Evolutionary conservation across 345 rosid genomes (phyloP), one percentile per base, ranked within the genome.

Genomic region (Jatropha curcas): DNA sequence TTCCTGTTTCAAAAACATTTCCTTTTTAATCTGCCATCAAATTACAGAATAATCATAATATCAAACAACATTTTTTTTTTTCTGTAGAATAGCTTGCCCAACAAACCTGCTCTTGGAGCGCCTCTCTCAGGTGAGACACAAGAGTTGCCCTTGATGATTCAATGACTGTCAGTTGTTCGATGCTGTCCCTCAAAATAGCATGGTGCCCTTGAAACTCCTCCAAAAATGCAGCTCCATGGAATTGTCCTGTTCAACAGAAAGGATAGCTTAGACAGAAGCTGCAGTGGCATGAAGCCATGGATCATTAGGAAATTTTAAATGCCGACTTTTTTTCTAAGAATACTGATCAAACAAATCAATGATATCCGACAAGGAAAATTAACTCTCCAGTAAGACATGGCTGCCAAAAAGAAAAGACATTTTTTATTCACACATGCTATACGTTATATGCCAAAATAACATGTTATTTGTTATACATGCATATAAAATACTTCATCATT

Each of bases 31-130:
- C 41, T 25, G 33, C 66, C 22, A 12, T 5, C 72, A 65, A 1
- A 48, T 22, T 14, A 4, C n/a, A n/a, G n/a, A 25, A 11, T 10
- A 58, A 68, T 17, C 13, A 62, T 68, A 60, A 60, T 46, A 20
- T 33, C 25, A 62, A 39, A 66, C 25, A 62, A 41, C 45, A 8
- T 8, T 65, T 64, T 46, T 16, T 16, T 65, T 39, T 30, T 72
- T 62, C 55, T 37, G 11, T 2, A 50, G 48, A 63, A 37, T 24
- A 72, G 68, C 75, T 64, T 33, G 71, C 57, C 69, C 35, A 65
- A 79, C 68, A 19, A 77, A 94, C 98, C 98, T 94, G 93, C 77
- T 92, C 98, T 63, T 88, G 94, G 67, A 95, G 85, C 76, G 92
- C 93, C 59, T 93, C 97, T 78, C 85, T 89, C 72, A 95, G 82